Evolutionary conservation across 2,329 filamentous ascomycete genomes (phyloP), one percentile per base, ranked within the genome.

Genomic region (Botrytis aclada): DNA sequence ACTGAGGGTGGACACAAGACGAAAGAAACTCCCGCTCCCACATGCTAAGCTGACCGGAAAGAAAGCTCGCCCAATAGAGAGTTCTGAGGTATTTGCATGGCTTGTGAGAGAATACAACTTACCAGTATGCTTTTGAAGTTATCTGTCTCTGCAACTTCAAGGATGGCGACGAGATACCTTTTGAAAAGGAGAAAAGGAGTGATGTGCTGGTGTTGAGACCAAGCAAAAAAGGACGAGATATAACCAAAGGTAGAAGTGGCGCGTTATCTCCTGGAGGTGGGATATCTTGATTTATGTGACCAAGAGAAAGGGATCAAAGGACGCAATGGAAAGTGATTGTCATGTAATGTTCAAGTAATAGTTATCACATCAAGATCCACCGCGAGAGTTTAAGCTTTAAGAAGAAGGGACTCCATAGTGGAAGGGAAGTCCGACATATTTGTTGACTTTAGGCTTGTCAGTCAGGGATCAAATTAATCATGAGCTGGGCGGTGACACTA

Each of bases 191-290:
- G 34, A 32, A 43, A 60, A 39, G n/a, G 18, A 58, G 51, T 34
- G 66, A 20, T 60, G 66, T 32, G 54, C 39, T 60, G 54, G 66
- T 69, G 66, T 69, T 69, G 66, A 69, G 54, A 58, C 54, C 66
- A n/a, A 61, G 51, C 37, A n/a, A 34, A 61, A 58, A 16, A 43
- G 39, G 47, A 61, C 1, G 37, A 39, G 66, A 69, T 58, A 29
- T 14, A 10, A 18, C 7, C 25, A 18, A 12, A n/a, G 37, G 18
- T 18, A 61, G 54, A 34, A 58, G 47, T 34, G 14, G 14, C n/a
- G 22, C 25, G 34, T 32, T 34, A 7, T 32, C 34, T 58, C 22
- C 51, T 25, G 39, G 37, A 60, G 29, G 66, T n/a, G 51, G 54
- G 65, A 67, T 54, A 16, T 6, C 4, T 54, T 9, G 37, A n/a